phyloP scores from a whole-genome alignment of 2,329 filamentous ascomycete species.

The Colletotrichum phormii region DNA sequence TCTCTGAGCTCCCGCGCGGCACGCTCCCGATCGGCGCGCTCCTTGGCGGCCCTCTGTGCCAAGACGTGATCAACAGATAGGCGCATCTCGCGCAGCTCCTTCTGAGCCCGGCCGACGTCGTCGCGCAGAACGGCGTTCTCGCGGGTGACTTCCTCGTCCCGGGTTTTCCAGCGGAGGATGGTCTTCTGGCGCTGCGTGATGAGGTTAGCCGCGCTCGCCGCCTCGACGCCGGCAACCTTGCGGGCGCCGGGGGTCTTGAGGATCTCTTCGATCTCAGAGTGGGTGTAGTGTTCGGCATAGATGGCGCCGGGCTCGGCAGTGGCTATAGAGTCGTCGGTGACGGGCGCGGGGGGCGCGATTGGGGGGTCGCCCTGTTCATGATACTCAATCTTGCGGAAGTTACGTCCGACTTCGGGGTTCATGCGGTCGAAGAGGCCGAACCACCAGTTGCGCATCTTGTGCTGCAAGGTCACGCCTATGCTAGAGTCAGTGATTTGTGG shows the following conservation, averaged over 20 bases:
- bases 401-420: constrained; percentile 31
- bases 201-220: constrained; percentile 31
- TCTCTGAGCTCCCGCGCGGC: too few species aligned
- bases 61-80: constrained; percentile 38
- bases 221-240: constrained; percentile 38
- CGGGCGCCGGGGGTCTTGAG: constrained; percentile 39
- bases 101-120: constrained; percentile 12
- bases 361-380: constrained; percentile 17
- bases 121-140: constrained; percentile 25
- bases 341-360: constrained; percentile 19
- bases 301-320: constrained; percentile 1
- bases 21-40: constrained; percentile 16
- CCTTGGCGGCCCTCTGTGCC: background rate
- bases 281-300: constrained; percentile 13
- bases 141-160: constrained; percentile 10
- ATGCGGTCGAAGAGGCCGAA: constrained; percentile 37
- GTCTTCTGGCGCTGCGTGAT: constrained; percentile 39
- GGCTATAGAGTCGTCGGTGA: constrained; percentile 8
- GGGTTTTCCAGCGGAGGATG: constrained; percentile 22
- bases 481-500: background rate
- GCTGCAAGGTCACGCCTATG: constrained; percentile 27
- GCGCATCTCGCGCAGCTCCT: constrained; percentile 32
- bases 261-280: constrained; percentile 38
- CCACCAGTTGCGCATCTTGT: constrained; percentile 36
- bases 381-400: constrained; percentile 31